A percentile compares a stretch with the other conserved stretches of the same genome.
Evolutionary conservation across 2,329 filamentous ascomycete genomes (phyloP).

Genomic region (Fusarium camptoceras): DNA sequence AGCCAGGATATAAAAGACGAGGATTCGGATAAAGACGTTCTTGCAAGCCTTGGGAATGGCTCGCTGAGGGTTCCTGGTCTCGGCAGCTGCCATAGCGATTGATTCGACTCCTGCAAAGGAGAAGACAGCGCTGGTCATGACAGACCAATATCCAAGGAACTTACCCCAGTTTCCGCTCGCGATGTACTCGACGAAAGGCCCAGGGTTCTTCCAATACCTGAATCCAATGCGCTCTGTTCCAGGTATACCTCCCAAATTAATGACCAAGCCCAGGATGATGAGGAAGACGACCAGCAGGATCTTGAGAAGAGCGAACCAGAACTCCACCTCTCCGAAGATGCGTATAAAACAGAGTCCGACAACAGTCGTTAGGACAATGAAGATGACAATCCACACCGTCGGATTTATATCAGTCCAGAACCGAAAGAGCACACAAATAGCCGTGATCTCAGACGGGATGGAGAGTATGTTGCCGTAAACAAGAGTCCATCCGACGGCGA

Average conservation of each 20-base stretch:
- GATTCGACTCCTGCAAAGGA: constrained; percentile 75
- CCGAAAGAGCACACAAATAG: constrained; percentile 53
- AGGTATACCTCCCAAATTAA: constrained; percentile 41
- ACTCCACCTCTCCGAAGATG: constrained; percentile 65
- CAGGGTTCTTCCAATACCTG: constrained; percentile 63
- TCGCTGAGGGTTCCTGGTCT: constrained; percentile 66
- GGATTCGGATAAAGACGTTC: constrained; percentile 68
- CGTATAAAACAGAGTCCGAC: constrained; percentile 59
- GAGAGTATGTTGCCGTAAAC: constrained; percentile 63
- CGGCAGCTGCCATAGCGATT: constrained; percentile 71
- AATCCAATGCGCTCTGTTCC: constrained; percentile 43
- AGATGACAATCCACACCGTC: constrained; percentile 43
- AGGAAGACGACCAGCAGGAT: constrained; percentile 65
- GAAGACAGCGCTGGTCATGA: constrained; percentile 72
- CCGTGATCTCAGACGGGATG: constrained; percentile 64
- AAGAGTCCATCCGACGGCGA: constrained; percentile 63
- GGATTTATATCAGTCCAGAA: constrained; percentile 54
- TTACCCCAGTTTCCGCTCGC: constrained; percentile 67
- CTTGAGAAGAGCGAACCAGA: constrained; percentile 63
- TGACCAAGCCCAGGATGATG: constrained; percentile 59
- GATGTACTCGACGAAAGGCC: constrained; percentile 75
- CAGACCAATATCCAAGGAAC: constrained; percentile 75
- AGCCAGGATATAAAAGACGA: constrained; percentile 72
- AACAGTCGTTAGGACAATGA: constrained; percentile 40
- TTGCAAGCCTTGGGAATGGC: constrained; percentile 67